Evolutionary conservation across 2,329 filamentous ascomycete genomes (phyloP).

Genomic region (Bipolaris cookei): DNA sequence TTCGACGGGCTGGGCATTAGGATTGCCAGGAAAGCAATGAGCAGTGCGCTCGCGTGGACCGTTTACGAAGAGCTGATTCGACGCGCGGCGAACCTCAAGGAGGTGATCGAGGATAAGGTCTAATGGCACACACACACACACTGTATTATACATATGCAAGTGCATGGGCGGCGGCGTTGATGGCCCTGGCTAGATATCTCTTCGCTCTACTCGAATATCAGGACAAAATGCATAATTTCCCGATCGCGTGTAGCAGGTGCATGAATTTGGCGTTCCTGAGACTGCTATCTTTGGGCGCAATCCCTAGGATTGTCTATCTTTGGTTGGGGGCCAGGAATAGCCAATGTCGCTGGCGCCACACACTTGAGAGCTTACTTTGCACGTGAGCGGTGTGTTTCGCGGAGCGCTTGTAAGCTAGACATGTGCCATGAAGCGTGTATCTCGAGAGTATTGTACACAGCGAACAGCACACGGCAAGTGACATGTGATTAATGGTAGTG

Average conservation of each 20-base stretch:
- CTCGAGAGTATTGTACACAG: constrained; percentile 2
- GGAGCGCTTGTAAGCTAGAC: constrained; percentile 21
- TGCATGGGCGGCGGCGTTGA: constrained; percentile 14
- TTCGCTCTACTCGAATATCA: constrained; percentile 10
- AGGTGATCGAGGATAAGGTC: constrained; percentile 36
- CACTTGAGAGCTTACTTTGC: constrained; percentile 12
- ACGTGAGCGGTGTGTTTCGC: constrained; percentile 22
- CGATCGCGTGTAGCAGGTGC: neutral
- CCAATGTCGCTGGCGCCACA: constrained; percentile 19
- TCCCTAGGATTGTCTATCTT: neutral
- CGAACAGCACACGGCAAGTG: neutral
- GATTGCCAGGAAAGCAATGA: constrained; percentile 89
- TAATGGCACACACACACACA: constrained; percentile 20
- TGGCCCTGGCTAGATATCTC: constrained; percentile 9
- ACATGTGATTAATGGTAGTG: too few relatives aligned
- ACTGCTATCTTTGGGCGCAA: neutral
- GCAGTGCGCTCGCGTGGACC: constrained; percentile 95
- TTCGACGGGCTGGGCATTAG: constrained; percentile 86
- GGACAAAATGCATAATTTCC: neutral
- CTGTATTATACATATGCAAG: constrained; percentile 12
- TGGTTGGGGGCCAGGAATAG: constrained; percentile 8
- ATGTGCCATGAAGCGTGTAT: constrained; percentile 11
- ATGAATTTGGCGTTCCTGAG: neutral
- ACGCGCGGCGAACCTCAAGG: constrained; percentile 63
- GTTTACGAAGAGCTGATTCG: constrained; percentile 93